These are phyloP conservation scores for Golubevia sp. DNA, from an alignment of 1,284 basidiomycete genomes.

Conservation along the genomic window DNA sequence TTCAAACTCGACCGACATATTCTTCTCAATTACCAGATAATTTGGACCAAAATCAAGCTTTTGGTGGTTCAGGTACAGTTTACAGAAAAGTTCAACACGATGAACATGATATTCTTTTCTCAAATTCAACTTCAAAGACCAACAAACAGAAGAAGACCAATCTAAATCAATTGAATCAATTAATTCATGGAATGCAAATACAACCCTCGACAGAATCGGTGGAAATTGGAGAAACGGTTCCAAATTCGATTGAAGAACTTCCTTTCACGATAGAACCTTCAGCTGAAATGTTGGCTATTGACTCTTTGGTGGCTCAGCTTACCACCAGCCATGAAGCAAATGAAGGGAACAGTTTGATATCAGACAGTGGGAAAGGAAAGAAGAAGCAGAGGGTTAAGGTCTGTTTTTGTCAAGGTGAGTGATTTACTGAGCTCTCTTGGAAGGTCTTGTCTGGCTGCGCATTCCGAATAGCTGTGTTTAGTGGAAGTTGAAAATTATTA, in stretches of 20 bases:
- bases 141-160: background rate
- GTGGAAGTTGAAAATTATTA: no score
- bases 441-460: no score
- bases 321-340: background rate
- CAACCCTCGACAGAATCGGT: background rate
- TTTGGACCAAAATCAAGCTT: background rate
- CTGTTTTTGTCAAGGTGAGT: background rate
- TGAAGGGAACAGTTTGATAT: background rate
- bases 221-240: background rate
- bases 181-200: background rate
- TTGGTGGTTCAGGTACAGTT: background rate
- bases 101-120: background rate
- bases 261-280: background rate
- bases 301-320: background rate
- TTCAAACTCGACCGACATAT: background rate
- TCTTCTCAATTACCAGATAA: background rate
- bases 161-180: background rate
- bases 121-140: background rate
- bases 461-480: no score
- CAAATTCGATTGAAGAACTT: background rate
- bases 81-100: background rate
- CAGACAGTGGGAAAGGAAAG: background rate
- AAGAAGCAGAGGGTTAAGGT: background rate
- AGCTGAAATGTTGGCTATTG: background rate
- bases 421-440: no score